phyloP scores from a whole-genome alignment of 495 filamentous ascomycete genomes.

The Aspergillus leporis region DNA sequence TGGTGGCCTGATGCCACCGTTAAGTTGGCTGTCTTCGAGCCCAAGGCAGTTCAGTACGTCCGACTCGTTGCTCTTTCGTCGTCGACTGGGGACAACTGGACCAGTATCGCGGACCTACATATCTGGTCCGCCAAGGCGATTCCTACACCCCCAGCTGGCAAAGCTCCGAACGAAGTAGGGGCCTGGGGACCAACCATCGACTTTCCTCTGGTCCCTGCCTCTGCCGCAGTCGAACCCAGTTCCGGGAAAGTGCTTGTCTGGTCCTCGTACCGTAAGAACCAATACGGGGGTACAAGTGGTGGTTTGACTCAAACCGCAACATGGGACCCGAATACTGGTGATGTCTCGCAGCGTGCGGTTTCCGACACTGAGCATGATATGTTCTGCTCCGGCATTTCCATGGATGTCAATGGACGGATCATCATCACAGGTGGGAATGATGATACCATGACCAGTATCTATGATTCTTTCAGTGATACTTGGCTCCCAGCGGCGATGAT shows the following conservation, averaged over 20 bases:
- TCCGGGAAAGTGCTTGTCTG: conserved; percentile 45
- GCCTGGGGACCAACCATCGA: conserved; percentile 51
- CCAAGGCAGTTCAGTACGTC: conserved; percentile 41
- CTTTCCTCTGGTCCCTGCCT: conserved; percentile 52
- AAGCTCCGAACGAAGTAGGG: conserved; percentile 21
- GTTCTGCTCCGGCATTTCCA: conserved; percentile 62
- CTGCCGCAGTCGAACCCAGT: conserved; percentile 33
- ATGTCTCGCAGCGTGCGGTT: conserved; percentile 37
- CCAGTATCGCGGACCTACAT: conserved; percentile 37
- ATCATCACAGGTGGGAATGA: conserved; percentile 55
- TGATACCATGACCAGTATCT: conserved; percentile 47
- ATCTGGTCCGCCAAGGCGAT: conserved; percentile 22
- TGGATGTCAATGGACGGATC: conserved; percentile 49
- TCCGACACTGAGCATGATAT: conserved; percentile 56
- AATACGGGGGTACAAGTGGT: conserved; percentile 31
- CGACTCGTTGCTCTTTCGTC: conserved; percentile 33
- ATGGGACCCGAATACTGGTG: conserved; percentile 35
- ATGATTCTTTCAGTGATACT: conserved; percentile 22
- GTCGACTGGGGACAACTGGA: conserved; percentile 24
- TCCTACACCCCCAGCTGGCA: conserved; percentile 11
- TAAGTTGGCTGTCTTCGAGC: conserved; percentile 42
- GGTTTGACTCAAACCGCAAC: conserved; percentile 47
- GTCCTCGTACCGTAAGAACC: conserved; percentile 39
- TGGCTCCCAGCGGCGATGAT: conserved; percentile 41
- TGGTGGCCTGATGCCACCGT: conserved; percentile 40